Evolutionary conservation across 306 rosid genomes (phyloP).

Genomic region (Prunus mira): DNA sequence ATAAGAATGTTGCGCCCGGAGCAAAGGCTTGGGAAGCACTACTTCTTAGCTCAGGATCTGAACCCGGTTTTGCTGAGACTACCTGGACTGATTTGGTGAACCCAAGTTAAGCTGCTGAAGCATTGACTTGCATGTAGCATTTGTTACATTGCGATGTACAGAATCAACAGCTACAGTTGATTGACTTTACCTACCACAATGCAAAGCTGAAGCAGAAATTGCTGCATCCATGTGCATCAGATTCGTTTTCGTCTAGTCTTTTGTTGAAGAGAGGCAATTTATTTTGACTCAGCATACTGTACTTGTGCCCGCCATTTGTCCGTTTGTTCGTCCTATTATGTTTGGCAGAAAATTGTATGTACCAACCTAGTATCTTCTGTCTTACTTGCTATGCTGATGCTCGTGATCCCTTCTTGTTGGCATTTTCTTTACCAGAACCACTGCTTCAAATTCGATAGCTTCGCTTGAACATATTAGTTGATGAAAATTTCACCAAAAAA

Average conservation of each 20-base stretch:
- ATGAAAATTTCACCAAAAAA: neutral
- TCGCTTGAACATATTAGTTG: neutral
- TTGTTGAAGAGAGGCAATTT: conserved; percentile 4
- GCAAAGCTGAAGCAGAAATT: conserved; percentile 10
- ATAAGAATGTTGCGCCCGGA: conserved; percentile 41
- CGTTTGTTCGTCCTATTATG: conserved; percentile 4
- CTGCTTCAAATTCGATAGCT: neutral
- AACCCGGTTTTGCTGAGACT: conserved; percentile 33
- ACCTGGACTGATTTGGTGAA: conserved; percentile 40
- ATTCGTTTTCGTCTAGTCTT: conserved; percentile 6
- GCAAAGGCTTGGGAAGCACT: conserved; percentile 59
- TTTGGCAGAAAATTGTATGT: neutral
- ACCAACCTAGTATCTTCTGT: conserved; percentile 8
- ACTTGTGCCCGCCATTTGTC: conserved; percentile 12
- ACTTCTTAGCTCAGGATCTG: conserved; percentile 36
- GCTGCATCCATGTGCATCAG: conserved; percentile 15
- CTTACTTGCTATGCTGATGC: neutral
- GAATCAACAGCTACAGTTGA: conserved; percentile 2
- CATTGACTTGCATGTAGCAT: neutral
- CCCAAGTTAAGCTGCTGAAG: neutral
- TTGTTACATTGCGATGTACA: neutral
- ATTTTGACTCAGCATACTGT: neutral
- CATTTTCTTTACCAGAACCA: conserved; percentile 3
- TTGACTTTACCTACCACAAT: conserved; percentile 5
- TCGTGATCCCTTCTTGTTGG: conserved; percentile 2